A percentile compares a stretch with the other conserved stretches of the same genome.
phyloP scores from a whole-genome alignment of 495 filamentous ascomycete genomes.

The Clohesyomyces aquaticus region DNA sequence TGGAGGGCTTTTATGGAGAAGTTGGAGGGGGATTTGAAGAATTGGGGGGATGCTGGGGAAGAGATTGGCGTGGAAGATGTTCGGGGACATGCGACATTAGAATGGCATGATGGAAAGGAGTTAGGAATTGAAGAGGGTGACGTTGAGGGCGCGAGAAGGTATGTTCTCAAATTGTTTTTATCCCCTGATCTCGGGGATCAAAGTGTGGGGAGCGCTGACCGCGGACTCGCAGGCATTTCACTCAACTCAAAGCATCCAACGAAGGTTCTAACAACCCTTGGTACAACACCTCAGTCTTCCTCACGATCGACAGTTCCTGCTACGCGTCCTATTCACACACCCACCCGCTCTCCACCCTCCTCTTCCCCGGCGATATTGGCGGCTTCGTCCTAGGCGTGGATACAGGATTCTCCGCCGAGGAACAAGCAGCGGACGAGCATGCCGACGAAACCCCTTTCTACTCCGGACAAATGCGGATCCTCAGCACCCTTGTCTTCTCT shows the following conservation, averaged over 20 bases:
- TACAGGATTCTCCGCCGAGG: not conserved
- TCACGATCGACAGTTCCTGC: not conserved
- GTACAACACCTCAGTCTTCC: not conserved
- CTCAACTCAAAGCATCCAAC: not conserved
- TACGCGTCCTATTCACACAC: not conserved
- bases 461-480: not conserved
- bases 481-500: not conserved
- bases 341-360: not conserved
- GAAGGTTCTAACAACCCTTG: not conserved
- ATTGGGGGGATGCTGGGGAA: not conserved
- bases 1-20: not conserved
- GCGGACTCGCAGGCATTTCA: not conserved
- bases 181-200: not conserved
- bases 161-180: not conserved
- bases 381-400: not conserved
- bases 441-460: slow-evolving; percentile 3
- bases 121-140: slow-evolving; percentile 3
- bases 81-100: not conserved
- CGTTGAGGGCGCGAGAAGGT: slow-evolving; percentile 4
- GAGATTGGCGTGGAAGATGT: not conserved
- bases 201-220: not conserved
- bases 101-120: slow-evolving; percentile 5
- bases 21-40: slow-evolving; percentile 1
- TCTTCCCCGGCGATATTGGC: slow-evolving; percentile 3
- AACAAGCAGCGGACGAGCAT: not conserved